These are phyloP conservation scores for Scenedesmus sp. DNA, from an alignment of 163 green algal species.

Conservation along the genomic window DNA sequence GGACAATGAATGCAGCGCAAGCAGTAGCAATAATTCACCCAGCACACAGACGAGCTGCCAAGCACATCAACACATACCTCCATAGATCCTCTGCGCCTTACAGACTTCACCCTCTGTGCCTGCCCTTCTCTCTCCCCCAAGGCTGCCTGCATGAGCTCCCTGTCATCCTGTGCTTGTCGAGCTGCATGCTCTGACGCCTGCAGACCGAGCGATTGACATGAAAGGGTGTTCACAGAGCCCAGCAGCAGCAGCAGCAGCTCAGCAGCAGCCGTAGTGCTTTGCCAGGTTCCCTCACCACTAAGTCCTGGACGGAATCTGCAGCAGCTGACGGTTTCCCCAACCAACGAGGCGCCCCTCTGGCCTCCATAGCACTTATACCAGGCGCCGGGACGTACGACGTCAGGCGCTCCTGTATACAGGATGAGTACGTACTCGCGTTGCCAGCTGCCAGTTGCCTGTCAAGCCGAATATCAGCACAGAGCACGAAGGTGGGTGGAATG, in stretches of 20 bases:
- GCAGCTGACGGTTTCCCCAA: background rate
- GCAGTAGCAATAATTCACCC: too few species aligned
- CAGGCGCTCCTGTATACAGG: background rate
- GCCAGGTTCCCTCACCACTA: background rate
- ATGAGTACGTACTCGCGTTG: too few species aligned
- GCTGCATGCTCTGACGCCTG: background rate
- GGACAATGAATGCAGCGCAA: too few species aligned
- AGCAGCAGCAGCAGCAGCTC: slow-evolving; percentile 11
- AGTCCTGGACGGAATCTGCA: background rate
- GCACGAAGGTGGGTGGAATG: background rate
- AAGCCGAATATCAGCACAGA: background rate
- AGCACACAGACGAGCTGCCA: background rate
- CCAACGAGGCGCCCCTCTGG: background rate
- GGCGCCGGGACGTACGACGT: background rate
- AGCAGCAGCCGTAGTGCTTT: background rate
- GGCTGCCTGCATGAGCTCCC: background rate
- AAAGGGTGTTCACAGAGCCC: too few species aligned
- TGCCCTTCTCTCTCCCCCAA: background rate
- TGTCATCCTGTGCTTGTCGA: background rate
- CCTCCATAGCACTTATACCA: background rate
- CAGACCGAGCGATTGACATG: background rate
- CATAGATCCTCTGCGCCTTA: background rate
- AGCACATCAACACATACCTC: background rate
- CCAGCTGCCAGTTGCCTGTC: background rate
- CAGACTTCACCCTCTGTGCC: background rate